Percentiles rank a stretch among this genome's conserved stretches.
These are phyloP conservation scores for Pelargonium nanum DNA, from an alignment of 345 rosid genomes.

Conservation along the genomic window DNA sequence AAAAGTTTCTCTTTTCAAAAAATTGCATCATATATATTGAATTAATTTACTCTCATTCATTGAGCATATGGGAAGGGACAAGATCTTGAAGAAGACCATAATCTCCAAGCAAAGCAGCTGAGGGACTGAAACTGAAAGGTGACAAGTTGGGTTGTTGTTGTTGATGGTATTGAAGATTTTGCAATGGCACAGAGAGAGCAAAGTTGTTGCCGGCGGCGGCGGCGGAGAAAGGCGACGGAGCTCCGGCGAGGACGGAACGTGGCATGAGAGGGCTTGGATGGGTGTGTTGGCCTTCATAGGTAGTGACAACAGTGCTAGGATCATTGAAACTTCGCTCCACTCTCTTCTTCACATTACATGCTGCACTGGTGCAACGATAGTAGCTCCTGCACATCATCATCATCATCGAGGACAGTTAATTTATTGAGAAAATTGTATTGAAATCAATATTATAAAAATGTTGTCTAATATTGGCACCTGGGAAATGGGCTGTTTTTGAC, in stretches of 20 bases:
- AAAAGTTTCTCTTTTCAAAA: too few relatives aligned
- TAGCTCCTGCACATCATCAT: slow-evolving; percentile 87
- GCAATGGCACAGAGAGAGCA: slow-evolving; percentile 26
- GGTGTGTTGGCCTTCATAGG: slow-evolving; percentile 93
- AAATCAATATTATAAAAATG: too few relatives aligned
- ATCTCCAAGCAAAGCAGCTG: slow-evolving; percentile 29
- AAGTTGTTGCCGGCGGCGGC: slow-evolving; percentile 12
- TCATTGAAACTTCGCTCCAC: slow-evolving; percentile 73
- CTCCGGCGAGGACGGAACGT: slow-evolving; percentile 36
- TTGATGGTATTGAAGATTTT: slow-evolving; percentile 12
- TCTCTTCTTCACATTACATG: slow-evolving; percentile 93
- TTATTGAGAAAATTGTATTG: too few relatives aligned
- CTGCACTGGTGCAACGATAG: slow-evolving; percentile 85
- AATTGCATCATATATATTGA: too few relatives aligned
- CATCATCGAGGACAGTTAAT: too few relatives aligned
- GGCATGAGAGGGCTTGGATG: slow-evolving; percentile 69
- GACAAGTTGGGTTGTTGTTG: slow-evolving; percentile 31
- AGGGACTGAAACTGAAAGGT: slow-evolving; percentile 6
- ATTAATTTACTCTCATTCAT: too few relatives aligned
- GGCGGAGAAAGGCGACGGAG: slow-evolving; percentile 9
- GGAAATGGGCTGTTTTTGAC: slow-evolving; percentile 73
- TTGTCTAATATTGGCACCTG: too few relatives aligned
- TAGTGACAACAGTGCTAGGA: slow-evolving; percentile 74
- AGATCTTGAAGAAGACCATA: slow-evolving; percentile 88
- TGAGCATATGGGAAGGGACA: slow-evolving; percentile 56